Evolutionary conservation across 2,329 filamentous ascomycete species (phyloP).

Genomic region (Ceratocystis colombiana): DNA sequence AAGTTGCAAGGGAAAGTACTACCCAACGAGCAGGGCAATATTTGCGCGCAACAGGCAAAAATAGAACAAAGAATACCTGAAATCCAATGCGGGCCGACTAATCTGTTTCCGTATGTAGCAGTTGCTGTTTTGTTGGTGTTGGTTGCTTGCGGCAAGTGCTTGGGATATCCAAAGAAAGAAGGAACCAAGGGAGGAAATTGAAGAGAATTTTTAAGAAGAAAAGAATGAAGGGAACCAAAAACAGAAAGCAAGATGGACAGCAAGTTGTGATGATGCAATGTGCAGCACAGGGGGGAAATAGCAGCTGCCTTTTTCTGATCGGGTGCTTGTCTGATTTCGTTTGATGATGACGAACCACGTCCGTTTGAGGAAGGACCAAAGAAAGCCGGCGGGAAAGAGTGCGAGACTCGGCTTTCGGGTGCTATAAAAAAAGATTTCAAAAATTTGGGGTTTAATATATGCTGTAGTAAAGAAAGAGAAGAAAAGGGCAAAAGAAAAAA

Average conservation of each 20-base stretch:
- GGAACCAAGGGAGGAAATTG: background rate
- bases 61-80: background rate
- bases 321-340: slow-evolving; percentile 3
- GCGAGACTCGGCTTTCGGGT: background rate
- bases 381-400: background rate
- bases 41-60: background rate
- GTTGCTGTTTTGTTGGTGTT: background rate
- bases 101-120: no score
- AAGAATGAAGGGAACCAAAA: background rate
- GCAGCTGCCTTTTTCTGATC: background rate
- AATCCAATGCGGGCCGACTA: no score
- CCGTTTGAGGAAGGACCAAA: slow-evolving; percentile 6
- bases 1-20: background rate
- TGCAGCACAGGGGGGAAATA: background rate
- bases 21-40: background rate
- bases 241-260: slow-evolving; percentile 6
- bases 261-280: slow-evolving; percentile 1
- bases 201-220: background rate
- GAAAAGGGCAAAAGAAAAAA: background rate
- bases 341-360: background rate
- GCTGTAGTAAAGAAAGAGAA: background rate
- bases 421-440: background rate
- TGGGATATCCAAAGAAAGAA: background rate
- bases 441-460: background rate
- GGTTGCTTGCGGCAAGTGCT: background rate